Evolutionary conservation across 345 rosid genomes (phyloP).

Genomic region (Laguncularia racemosa): DNA sequence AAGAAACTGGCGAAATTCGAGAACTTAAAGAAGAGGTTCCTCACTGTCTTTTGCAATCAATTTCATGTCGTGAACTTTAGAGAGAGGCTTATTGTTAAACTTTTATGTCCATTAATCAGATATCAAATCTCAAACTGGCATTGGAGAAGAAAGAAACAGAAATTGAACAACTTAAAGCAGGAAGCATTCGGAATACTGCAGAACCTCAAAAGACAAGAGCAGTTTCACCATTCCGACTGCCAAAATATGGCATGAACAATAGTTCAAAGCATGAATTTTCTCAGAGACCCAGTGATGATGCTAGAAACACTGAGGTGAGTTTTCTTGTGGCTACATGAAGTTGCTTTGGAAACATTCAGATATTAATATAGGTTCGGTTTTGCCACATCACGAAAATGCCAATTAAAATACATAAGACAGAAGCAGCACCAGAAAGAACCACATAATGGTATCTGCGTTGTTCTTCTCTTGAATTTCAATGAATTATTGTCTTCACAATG

Average conservation of each 20-base stretch:
- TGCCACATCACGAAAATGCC: no score
- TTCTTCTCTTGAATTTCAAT: no score
- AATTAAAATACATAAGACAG: no score
- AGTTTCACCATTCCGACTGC: constrained; percentile 76
- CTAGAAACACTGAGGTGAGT: constrained; percentile 46
- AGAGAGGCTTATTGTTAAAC: background rate
- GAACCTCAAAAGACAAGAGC: constrained; percentile 72
- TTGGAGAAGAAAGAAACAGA: constrained; percentile 87
- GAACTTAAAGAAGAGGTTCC: constrained; percentile 90
- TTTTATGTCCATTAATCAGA: constrained; percentile 25
- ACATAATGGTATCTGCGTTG: no score
- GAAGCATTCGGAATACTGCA: constrained; percentile 25
- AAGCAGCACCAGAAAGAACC: no score
- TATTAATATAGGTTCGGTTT: no score
- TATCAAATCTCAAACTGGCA: constrained; percentile 64
- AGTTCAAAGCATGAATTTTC: constrained; percentile 45
- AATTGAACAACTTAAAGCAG: constrained; percentile 52
- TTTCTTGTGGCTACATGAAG: no score
- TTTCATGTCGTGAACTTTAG: background rate
- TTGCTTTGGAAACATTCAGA: no score
- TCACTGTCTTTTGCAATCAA: constrained; percentile 5
- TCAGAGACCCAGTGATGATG: constrained; percentile 43
- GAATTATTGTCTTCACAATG: no score
- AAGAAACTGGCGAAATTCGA: constrained; percentile 85
- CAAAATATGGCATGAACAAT: constrained; percentile 35